Conservation (phyloP, 78 protist genomes). For the Protostelium mycophagum region DNA sequence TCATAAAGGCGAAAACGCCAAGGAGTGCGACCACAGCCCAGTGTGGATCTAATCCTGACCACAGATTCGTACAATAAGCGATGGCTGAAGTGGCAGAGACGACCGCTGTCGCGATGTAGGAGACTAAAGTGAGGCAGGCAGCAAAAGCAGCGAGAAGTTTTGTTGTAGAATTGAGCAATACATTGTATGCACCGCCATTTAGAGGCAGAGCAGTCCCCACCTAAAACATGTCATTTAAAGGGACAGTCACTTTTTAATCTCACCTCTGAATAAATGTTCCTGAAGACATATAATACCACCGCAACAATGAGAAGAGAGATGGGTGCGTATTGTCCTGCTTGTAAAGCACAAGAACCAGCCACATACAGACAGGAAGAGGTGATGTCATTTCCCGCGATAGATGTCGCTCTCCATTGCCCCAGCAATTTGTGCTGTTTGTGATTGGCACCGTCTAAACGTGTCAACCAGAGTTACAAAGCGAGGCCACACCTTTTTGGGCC, state of each 20-base stretch:
- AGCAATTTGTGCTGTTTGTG: background rate
- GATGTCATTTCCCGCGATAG: slow-evolving; percentile 16
- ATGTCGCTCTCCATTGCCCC: background rate
- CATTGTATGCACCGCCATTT: slow-evolving; percentile 84
- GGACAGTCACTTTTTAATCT: background rate
- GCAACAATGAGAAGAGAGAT: slow-evolving; percentile 60
- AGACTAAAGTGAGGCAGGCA: slow-evolving; percentile 71
- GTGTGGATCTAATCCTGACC: background rate
- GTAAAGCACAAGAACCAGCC: slow-evolving; percentile 41
- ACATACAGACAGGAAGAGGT: slow-evolving; percentile 63
- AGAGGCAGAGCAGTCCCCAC: slow-evolving; percentile 80
- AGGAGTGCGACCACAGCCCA: slow-evolving; percentile 46
- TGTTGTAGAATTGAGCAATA: slow-evolving; percentile 74
- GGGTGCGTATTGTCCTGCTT: slow-evolving; percentile 74
- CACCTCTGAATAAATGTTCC: slow-evolving; percentile 44
- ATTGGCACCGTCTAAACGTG: background rate
- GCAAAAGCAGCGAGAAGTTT: slow-evolving; percentile 76
- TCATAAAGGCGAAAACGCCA: slow-evolving; percentile 48
- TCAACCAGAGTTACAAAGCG: background rate
- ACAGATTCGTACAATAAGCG: slow-evolving; percentile 29
- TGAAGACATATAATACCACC: slow-evolving; percentile 65
- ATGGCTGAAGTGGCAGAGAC: slow-evolving; percentile 58
- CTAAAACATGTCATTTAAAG: slow-evolving; percentile 7
- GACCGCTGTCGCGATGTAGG: slow-evolving; percentile 81
- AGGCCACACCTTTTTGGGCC: background rate